These are phyloP conservation scores for Scheffersomyces amazonensis DNA, from an alignment of 805 yeast species.

Conservation along the genomic window DNA sequence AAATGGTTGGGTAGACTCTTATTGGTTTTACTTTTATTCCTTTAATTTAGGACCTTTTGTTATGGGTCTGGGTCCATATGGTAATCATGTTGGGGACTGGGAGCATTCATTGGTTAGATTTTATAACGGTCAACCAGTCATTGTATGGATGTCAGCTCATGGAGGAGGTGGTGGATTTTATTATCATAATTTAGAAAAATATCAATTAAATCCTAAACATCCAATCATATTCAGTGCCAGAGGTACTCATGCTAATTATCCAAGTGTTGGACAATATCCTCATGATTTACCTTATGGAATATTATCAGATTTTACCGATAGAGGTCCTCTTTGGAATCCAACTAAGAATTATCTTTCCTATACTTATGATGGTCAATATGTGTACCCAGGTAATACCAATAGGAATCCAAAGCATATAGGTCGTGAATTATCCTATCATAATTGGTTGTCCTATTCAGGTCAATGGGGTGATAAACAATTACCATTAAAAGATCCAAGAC, in stretches of 20 bases:
- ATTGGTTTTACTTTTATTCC: conserved; percentile 93
- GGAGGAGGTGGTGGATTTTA: conserved; percentile 94
- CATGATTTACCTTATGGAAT: conserved; percentile 94
- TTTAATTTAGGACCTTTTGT: conserved; percentile 95
- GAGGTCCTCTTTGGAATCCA: conserved; percentile 97
- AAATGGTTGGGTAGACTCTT: conserved; percentile 92
- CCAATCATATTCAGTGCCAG: conserved; percentile 88
- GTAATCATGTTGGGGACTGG: conserved; percentile 98
- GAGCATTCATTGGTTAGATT: conserved; percentile 90
- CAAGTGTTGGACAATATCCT: conserved; percentile 92
- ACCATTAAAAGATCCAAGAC: conserved; percentile 68
- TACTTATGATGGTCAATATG: conserved; percentile 61
- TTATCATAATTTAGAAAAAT: conserved; percentile 72
- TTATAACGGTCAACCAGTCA: conserved; percentile 72
- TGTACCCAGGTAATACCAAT: conserved; percentile 41
- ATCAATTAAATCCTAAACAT: conserved; percentile 38
- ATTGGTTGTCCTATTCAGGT: conserved; percentile 81
- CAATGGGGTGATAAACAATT: conserved; percentile 89
- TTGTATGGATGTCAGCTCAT: conserved; percentile 97
- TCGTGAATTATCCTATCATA: conserved; percentile 53
- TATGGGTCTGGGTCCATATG: conserved; percentile 97
- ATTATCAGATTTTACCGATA: conserved; percentile 86
- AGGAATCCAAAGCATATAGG: conserved; percentile 45
- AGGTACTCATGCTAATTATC: conserved; percentile 97
- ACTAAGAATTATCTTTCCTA: conserved; percentile 77